Conservation (phyloP, 2,329 filamentous ascomycete species). For the Penicillium sp. region DNA sequence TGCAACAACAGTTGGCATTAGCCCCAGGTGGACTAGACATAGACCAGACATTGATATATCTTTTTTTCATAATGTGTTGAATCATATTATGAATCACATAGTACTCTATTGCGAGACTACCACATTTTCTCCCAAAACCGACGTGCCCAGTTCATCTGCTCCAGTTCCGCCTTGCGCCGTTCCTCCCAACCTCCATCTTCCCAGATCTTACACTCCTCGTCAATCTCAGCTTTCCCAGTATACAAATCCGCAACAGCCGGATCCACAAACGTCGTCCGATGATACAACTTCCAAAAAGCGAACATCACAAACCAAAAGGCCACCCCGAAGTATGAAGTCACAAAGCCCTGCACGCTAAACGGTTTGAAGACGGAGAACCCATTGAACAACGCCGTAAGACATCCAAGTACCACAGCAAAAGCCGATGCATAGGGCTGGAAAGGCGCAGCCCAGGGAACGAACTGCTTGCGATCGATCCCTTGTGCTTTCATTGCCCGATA, state of each 20-base stretch:
- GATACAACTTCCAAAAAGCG: conserved; percentile 32
- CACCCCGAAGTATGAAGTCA: conserved; percentile 48
- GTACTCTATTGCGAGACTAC: conserved; percentile 10
- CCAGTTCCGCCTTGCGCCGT: conserved; percentile 25
- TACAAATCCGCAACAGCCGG: conserved; percentile 28
- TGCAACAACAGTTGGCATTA: too few species aligned
- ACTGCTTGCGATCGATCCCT: conserved; percentile 57
- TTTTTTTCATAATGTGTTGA: too few species aligned
- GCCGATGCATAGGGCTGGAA: conserved; percentile 66
- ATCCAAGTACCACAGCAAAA: conserved; percentile 51
- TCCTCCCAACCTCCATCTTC: conserved; percentile 30
- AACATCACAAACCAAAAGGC: conserved; percentile 42
- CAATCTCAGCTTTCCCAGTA: conserved; percentile 32
- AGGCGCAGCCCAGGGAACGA: conserved; percentile 61
- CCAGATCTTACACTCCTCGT: conserved; percentile 32
- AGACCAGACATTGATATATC: too few species aligned
- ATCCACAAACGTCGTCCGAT: conserved; percentile 26
- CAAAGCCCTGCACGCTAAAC: conserved; percentile 45
- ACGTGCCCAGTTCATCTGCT: conserved; percentile 25
- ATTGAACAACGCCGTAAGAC: conserved; percentile 59
- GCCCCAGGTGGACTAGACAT: too few species aligned
- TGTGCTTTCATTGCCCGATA: conserved; percentile 63
- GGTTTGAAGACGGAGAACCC: conserved; percentile 48
- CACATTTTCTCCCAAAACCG: conserved; percentile 32
- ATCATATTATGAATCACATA: too few species aligned